Percentiles rank a stretch among this genome's conserved stretches.
These are phyloP conservation scores for Arthroderma sp. DNA, from an alignment of 2,329 filamentous ascomycete genomes.

Conservation along the genomic window DNA sequence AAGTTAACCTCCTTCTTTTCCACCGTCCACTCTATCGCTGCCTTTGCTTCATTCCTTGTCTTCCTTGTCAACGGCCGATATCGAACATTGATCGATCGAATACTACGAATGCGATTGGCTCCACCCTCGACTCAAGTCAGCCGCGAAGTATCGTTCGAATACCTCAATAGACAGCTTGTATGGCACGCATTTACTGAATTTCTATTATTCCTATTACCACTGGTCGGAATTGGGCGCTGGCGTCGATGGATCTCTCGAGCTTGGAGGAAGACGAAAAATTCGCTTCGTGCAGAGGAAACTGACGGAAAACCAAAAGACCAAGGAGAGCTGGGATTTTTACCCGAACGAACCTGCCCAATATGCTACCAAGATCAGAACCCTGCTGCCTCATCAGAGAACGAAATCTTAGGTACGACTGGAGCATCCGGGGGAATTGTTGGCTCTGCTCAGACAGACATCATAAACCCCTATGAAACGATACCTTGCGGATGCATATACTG, in stretches of 20 bases:
- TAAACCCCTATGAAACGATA: constrained; percentile 85
- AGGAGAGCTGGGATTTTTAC: constrained; percentile 73
- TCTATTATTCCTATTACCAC: constrained; percentile 85
- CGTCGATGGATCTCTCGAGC: constrained; percentile 71
- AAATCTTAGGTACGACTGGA: constrained; percentile 52
- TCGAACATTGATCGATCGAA: constrained; percentile 73
- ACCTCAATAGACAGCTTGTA: constrained; percentile 90
- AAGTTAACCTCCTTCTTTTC: constrained; percentile 55
- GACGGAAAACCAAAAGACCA: constrained; percentile 42
- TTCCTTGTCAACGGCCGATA: constrained; percentile 88
- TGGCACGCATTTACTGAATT: constrained; percentile 99
- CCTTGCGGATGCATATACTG: constrained; percentile 90
- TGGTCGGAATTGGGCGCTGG: constrained; percentile 93
- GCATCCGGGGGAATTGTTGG: constrained; percentile 67
- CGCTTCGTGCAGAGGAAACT: constrained; percentile 40
- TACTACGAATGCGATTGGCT: constrained; percentile 71
- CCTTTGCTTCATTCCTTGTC: constrained; percentile 73
- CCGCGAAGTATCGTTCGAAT: constrained; percentile 92
- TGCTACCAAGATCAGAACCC: constrained; percentile 92
- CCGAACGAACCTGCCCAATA: constrained; percentile 88
- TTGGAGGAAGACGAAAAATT: constrained; percentile 67
- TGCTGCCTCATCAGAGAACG: constrained; percentile 54
- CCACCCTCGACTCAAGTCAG: constrained; percentile 74
- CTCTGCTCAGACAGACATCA: constrained; percentile 82
- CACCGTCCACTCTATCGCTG: constrained; percentile 65